Base-by-base conservation (phyloP, 345 rosid species). In the Euphorbia tirucalli region DNA sequence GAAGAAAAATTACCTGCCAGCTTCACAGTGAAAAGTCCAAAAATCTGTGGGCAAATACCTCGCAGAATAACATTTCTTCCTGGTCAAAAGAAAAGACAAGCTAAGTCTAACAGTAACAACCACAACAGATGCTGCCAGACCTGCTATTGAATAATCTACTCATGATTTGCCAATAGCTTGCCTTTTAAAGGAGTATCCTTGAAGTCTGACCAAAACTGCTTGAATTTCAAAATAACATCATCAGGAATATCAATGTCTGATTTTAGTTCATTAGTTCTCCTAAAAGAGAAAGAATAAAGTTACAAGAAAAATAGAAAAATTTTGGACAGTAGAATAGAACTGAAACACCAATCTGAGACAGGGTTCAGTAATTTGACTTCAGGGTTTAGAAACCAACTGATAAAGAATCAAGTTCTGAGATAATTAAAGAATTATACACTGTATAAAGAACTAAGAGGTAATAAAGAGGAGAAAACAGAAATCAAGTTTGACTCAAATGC, bases 11-110 rank as follows among this genome's bases (percentile, higher is more conserved):
- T 66, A 94, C 97, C 97, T 79, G 99, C 95, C 68, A 94, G 95
- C 83, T 94, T 94, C 82, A 94, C 93, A n/a, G 97, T 94, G 87
- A 95, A 92, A 70, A 95, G 96, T 68, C 99, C 99, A 86, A 95
- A 89, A 65, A 95, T 78, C 84, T 95, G 99, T 43, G 99, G 99
- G 79, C 97, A 95, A 79, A 95, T 78, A 72, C 89, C 97, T 74
- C 78, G 85, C 62, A 95, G 78, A 82, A 95, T 89, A 75, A 90
- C 90, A 81, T 92, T 95, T 84, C 99, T 84, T 71, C 97, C 96
- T 92, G 83, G 14, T 39, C 60, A 27, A 43, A 13, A 44, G 56
- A 59, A 44, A 41, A n/a, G 66, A 2, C 3, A 30, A 11, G 39
- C 21, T 3, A 24, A 48, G 61, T 44, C 13, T 70, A 22, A 71